Conservation (phyloP, 176 grass and related monocot genomes). For the Hordeum vulgare region DNA sequence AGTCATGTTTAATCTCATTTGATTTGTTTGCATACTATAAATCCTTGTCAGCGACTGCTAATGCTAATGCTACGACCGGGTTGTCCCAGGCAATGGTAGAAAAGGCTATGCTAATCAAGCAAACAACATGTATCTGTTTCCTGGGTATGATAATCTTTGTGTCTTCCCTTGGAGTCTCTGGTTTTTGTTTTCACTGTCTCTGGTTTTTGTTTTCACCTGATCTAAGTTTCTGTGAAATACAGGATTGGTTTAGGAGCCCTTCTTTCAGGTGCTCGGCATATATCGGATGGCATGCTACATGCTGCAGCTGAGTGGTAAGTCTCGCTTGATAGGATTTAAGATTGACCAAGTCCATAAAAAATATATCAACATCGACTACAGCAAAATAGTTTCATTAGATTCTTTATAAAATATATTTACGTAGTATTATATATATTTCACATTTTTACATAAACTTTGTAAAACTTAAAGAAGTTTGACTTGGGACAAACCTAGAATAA, state of each 20-base stretch:
- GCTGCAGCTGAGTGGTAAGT: conserved; percentile 89
- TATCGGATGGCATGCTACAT: conserved; percentile 95
- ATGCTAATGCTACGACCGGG: conserved; percentile 7
- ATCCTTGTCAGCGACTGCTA: not conserved
- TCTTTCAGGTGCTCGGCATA: conserved; percentile 80
- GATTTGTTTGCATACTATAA: not conserved
- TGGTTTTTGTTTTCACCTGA: conserved; percentile 19
- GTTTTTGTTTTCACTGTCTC: conserved; percentile 10
- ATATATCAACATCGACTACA: no score
- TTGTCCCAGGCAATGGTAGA: conserved; percentile 57
- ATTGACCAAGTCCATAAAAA: no score
- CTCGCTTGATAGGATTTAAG: not conserved
- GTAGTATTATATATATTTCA: no score
- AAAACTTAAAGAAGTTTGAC: no score
- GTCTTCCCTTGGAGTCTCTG: not conserved
- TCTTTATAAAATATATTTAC: no score
- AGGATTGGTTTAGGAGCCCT: conserved; percentile 97
- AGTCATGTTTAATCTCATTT: conserved; percentile 17
- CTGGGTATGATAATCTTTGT: conserved; percentile 60
- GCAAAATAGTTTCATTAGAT: no score
- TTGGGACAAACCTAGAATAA: no score
- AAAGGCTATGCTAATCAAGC: conserved; percentile 85
- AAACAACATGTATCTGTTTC: conserved; percentile 99
- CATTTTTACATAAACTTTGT: no score
- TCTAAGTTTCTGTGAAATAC: conserved; percentile 29